These are phyloP conservation scores for Pseudogymnoascus sp. DNA, from an alignment of 2,329 filamentous ascomycete genomes.

Conservation along the genomic window DNA sequence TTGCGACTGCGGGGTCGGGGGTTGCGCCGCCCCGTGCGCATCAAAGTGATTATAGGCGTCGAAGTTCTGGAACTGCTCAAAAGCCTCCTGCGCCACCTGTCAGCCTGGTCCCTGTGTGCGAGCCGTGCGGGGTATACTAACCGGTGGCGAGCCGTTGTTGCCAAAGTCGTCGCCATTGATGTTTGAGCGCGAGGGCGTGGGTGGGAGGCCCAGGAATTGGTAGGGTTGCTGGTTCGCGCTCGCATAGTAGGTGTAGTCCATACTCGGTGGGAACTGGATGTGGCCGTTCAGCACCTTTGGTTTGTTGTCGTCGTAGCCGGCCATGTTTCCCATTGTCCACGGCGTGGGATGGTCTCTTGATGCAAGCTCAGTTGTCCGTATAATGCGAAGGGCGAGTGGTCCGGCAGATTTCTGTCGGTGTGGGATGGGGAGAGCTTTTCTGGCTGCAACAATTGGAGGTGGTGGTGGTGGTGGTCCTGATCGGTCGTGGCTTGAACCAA, in stretches of 20 bases:
- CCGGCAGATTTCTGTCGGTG: not conserved
- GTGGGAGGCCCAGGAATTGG: conserved; percentile 39
- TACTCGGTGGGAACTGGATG: conserved; percentile 22
- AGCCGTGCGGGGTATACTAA: conserved; percentile 26
- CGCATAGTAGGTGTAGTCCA: conserved; percentile 50
- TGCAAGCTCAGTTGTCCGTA: not conserved
- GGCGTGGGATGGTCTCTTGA: not conserved
- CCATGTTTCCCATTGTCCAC: conserved; percentile 1
- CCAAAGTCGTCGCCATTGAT: conserved; percentile 36
- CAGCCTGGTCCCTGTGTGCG: conserved; percentile 14
- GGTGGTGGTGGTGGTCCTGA: not conserved
- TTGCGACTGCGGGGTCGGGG: conserved; percentile 22
- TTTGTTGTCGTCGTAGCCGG: not conserved
- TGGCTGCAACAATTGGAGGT: not conserved
- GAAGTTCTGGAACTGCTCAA: conserved; percentile 24
- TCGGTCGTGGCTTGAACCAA: not conserved
- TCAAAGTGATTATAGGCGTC: conserved; percentile 22
- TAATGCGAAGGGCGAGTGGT: not conserved
- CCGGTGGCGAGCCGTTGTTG: conserved; percentile 34
- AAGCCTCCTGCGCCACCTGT: conserved; percentile 20
- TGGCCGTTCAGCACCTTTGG: not conserved
- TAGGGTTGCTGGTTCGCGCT: conserved; percentile 37
- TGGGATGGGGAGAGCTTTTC: not conserved
- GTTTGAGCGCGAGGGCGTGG: conserved; percentile 29
- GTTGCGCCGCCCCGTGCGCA: conserved; percentile 16